phyloP scores from a whole-genome alignment of 306 rosid species.

The Cicer pinnatifidum region DNA sequence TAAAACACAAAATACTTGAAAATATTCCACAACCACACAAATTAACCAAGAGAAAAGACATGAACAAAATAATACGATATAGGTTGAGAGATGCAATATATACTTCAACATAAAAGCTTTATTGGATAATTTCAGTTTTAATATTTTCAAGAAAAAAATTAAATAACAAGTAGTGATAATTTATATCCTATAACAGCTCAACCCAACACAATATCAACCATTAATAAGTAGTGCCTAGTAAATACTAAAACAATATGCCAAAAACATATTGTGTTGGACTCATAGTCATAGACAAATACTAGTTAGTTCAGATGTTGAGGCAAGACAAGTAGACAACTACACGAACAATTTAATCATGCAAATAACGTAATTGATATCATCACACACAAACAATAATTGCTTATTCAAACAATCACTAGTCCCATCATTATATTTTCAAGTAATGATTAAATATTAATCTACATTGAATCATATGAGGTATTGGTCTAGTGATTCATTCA shows the following conservation, averaged over 20 bases:
- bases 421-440: not conserved
- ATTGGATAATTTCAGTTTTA: not conserved
- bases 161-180: not conserved
- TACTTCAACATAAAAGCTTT: not conserved
- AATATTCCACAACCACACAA: not conserved
- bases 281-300: not conserved
- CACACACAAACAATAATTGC: not conserved
- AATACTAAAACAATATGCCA: slow-evolving; percentile 12
- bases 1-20: not conserved
- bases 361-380: not conserved
- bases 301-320: slow-evolving; percentile 24
- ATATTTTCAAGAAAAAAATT: not conserved
- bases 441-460: too few relatives aligned
- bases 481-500: too few relatives aligned
- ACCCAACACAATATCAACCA: not conserved
- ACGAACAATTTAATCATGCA: not conserved
- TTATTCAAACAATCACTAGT: slow-evolving; percentile 10
- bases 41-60: not conserved
- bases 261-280: not conserved
- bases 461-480: too few relatives aligned
- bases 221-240: not conserved
- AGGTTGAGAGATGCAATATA: not conserved
- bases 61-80: not conserved
- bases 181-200: not conserved
- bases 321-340: slow-evolving; percentile 17